These are phyloP conservation scores for Haplographium delicatum DNA, from an alignment of 495 filamentous ascomycete species.

Conservation along the genomic window DNA sequence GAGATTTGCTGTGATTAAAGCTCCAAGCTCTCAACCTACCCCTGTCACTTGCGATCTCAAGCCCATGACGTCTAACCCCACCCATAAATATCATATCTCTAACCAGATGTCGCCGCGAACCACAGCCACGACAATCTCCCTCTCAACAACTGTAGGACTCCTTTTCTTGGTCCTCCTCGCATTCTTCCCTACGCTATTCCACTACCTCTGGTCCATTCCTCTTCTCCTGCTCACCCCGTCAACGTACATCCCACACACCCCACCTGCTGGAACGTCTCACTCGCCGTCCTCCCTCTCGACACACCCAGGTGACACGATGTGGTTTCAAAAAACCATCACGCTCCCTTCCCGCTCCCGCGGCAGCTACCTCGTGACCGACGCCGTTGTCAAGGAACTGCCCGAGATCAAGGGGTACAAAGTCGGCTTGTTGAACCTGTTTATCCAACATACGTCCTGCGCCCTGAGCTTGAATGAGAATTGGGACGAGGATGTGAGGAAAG, in stretches of 20 bases:
- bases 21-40: constrained; percentile 5
- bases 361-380: constrained; percentile 82
- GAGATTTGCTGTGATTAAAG: too few species aligned
- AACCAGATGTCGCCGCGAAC: constrained; percentile 14
- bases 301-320: constrained; percentile 44
- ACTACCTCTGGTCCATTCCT: constrained; percentile 29
- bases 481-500: constrained; percentile 59
- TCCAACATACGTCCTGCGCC: constrained; percentile 87
- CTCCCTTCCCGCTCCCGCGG: constrained; percentile 72
- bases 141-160: constrained; percentile 39
- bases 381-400: constrained; percentile 61
- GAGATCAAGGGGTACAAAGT: constrained; percentile 76
- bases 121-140: constrained; percentile 13
- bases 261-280: background rate
- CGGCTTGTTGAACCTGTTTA: constrained; percentile 81
- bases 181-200: constrained; percentile 18
- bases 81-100: constrained; percentile 1
- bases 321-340: constrained; percentile 74
- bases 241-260: constrained; percentile 6
- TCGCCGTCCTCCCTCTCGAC: constrained; percentile 12
- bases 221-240: constrained; percentile 32
- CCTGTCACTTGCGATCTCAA: background rate
- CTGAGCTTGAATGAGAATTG: constrained; percentile 92
- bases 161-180: constrained; percentile 41
- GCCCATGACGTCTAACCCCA: constrained; percentile 16